A percentile compares a stretch with the other conserved stretches of the same genome.
These are phyloP conservation scores for Metschnikowia drakensbergensis DNA, from an alignment of 805 yeast species.

Conservation along the genomic window DNA sequence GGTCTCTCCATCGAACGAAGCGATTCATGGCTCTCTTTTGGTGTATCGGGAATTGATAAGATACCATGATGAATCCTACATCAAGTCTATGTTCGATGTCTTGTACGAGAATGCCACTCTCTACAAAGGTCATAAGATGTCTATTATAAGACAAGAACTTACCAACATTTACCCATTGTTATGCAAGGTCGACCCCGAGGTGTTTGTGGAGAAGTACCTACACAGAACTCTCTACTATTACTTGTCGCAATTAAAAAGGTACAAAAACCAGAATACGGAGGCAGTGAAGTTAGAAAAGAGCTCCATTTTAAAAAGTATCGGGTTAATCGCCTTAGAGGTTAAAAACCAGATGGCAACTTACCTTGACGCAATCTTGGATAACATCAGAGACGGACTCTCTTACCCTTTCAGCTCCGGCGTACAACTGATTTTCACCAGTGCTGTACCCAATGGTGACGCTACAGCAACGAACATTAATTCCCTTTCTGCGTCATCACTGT, in stretches of 20 bases:
- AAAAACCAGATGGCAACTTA: constrained; percentile 83
- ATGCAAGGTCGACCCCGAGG: constrained; percentile 70
- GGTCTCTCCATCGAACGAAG: constrained; percentile 45
- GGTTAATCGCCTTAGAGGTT: constrained; percentile 76
- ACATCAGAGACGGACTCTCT: constrained; percentile 71
- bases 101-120: constrained; percentile 71
- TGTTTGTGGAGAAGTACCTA: constrained; percentile 76
- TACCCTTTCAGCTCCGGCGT: constrained; percentile 30
- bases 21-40: constrained; percentile 82
- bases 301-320: constrained; percentile 74
- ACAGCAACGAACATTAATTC: constrained; percentile 22
- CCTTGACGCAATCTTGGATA: constrained; percentile 80
- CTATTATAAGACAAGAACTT: constrained; percentile 78
- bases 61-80: constrained; percentile 63
- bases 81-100: constrained; percentile 67
- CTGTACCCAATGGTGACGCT: constrained; percentile 28
- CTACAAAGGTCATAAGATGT: constrained; percentile 73
- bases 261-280: constrained; percentile 43
- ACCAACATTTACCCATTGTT: constrained; percentile 77
- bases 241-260: constrained; percentile 70
- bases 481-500: constrained; percentile 25
- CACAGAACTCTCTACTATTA: constrained; percentile 76
- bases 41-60: constrained; percentile 76
- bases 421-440: constrained; percentile 40
- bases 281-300: constrained; percentile 56